Base-by-base conservation (phyloP, 768 basidiomycete genomes). In the Fistulinella prunicolor region DNA sequence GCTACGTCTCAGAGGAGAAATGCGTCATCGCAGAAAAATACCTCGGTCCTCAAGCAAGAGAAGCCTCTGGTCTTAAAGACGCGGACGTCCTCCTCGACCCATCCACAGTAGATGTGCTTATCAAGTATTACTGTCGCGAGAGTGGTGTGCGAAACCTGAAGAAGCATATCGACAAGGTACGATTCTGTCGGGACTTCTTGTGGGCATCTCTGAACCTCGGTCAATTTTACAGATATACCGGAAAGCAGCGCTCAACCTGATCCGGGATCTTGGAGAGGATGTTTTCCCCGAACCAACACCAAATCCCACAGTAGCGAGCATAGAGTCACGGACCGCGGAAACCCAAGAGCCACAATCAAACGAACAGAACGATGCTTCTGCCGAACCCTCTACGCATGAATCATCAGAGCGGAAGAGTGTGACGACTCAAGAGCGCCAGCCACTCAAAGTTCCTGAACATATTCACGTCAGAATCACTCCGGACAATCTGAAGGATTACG, bases 101-200 rank as follows among this genome's bases (percentile, higher is more conserved):
- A 6, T 74, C 79, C 9, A 82, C 94, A 0, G 84, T 98, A 38
- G 91, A 94, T 56, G 71, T 81, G 10, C 76, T 99, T 44, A 98
- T 99, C 72, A 89, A 94, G 64, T 97, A 94, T 67, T 98, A 98
- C 68, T 94, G 92, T 64, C 80, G 96, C 20, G 96, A 99, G 73
- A 95, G 92, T 58, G 96, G 96, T 37, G 96, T 99, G 24, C 76
- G 96, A 41, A 93, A 94, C 62, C 62, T 99, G 65, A 98, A 98
- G 83, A 98, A 99, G 71, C 89, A 94, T 60, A 95, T 99, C 46
- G 95, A 99, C 62, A 98, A 98, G 83, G 93, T 92, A 50, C 2
- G 41, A 16, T 30, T n/a, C 6, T 28, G n/a, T 23, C n/a, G 12
- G 61, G 7, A 1, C 7, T 9, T 34, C 21, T 12, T 29, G 9